Evolutionary conservation across 1,284 basidiomycete species (phyloP).

Genomic region (Naganishia cerealis): DNA sequence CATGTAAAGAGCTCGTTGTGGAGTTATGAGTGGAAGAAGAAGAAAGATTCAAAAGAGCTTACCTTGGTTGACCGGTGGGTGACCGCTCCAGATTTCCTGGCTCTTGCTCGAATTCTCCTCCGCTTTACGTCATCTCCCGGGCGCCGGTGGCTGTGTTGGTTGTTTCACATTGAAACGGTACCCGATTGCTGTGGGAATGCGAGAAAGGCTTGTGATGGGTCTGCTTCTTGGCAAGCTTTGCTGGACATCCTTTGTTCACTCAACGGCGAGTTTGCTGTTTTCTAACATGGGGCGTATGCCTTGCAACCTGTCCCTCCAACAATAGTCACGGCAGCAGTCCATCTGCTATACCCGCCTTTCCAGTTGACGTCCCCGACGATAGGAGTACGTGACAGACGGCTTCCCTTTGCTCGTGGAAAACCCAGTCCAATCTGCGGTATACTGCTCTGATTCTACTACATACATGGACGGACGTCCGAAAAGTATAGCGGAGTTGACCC

Average conservation of each 20-base stretch:
- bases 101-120: conserved; percentile 25
- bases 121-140: conserved; percentile 21
- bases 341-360: not conserved
- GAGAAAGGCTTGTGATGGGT: not conserved
- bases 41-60: not conserved
- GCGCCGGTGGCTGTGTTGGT: conserved; percentile 8
- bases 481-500: conserved; percentile 24
- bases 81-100: not conserved
- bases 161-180: conserved; percentile 1
- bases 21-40: not conserved
- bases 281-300: not conserved
- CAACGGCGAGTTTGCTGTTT: not conserved
- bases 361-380: too few species aligned
- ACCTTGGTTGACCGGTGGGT: not conserved
- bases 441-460: not conserved
- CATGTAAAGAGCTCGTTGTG: not conserved
- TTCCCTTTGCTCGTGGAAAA: too few species aligned
- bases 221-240: not conserved
- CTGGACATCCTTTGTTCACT: not conserved
- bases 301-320: not conserved
- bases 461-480: conserved; percentile 1
- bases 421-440: not conserved
- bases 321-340: not conserved
- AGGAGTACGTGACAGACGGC: too few species aligned
- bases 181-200: not conserved